Base-by-base conservation (phyloP, 352 stramenopile species). In the Thalassiosira hispida region DNA sequence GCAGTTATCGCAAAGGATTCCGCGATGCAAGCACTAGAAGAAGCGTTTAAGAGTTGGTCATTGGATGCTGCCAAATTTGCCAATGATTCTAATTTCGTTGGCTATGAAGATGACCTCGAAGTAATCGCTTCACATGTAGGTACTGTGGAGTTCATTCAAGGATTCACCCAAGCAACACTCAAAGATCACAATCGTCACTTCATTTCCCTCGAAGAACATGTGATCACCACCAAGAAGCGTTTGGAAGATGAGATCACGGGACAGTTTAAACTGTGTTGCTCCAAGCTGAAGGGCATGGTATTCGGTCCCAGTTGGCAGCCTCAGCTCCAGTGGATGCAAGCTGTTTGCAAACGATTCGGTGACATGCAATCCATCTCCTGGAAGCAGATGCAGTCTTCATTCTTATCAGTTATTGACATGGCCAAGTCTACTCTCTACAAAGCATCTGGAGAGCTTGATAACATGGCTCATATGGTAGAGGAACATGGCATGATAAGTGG, bases 401-500 rank as follows among this genome's bases (percentile, higher is more conserved):
- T 75, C 42, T 29, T 23, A 14, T 44, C 62, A 7, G 42, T 68
- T 22, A 33, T 75, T 59, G 55, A 79, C 33, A 40, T 23, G 31
- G 35, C 57, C 42, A 79, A 74, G 38, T 53, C 61, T 31, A 23
- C 20, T 16, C 71, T 79, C 5, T 51, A 55, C 25, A 59, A 25
- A 42, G 33, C 27, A 49, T 52, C 61, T 18, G 71, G 71, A 59
- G 71, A 79, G 53, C 11, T 79, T n/a, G 51, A 68, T 25, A 74
- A 60, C 42, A 79, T 79, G 71, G 71, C 44, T 20, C 6, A 16
- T 3, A 52, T 57, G 59, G 64, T 62, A 42, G 44, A 57, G 49
- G 42, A 70, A 31, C 52, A 69, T 53, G 72, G 56, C 25, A 49
- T 77, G 51, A 61, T 12, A 20, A 73, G 59, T 72, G 77, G 77